phyloP scores from a whole-genome alignment of 1,284 basidiomycete species.

The Gomphus bonarii region DNA sequence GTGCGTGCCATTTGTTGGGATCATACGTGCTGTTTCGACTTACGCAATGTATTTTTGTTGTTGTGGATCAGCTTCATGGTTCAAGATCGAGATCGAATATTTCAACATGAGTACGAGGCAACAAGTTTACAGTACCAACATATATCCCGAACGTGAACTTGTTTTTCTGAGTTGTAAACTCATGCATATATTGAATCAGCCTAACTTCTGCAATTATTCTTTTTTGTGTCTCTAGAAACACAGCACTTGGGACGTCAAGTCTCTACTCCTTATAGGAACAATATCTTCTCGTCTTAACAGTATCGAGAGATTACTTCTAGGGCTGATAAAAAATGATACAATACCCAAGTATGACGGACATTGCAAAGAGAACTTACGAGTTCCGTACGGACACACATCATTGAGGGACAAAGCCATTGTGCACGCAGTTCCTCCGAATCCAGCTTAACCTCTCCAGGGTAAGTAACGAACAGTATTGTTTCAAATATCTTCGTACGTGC shows the following conservation, averaged over 20 bases:
- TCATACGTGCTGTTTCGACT: neutral
- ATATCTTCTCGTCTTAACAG: too few species aligned
- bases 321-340: too few species aligned
- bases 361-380: too few species aligned
- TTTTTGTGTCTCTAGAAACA: neutral
- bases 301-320: too few species aligned
- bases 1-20: slow-evolving; percentile 38
- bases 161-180: neutral
- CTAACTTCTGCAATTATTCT: neutral
- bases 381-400: too few species aligned
- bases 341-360: too few species aligned
- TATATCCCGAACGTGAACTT: slow-evolving; percentile 46
- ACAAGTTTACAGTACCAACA: slow-evolving; percentile 68
- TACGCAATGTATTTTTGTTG: neutral
- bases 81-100: slow-evolving; percentile 53
- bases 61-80: slow-evolving; percentile 49
- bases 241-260: neutral
- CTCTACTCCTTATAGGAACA: too few species aligned
- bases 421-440: too few species aligned
- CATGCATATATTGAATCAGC: neutral
- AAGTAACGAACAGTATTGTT: too few species aligned
- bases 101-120: slow-evolving; percentile 64
- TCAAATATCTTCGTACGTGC: too few species aligned
- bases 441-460: too few species aligned
- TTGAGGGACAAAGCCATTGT: too few species aligned